Conservation (phyloP, 345 rosid species). For the Euphorbia lathyris region DNA sequence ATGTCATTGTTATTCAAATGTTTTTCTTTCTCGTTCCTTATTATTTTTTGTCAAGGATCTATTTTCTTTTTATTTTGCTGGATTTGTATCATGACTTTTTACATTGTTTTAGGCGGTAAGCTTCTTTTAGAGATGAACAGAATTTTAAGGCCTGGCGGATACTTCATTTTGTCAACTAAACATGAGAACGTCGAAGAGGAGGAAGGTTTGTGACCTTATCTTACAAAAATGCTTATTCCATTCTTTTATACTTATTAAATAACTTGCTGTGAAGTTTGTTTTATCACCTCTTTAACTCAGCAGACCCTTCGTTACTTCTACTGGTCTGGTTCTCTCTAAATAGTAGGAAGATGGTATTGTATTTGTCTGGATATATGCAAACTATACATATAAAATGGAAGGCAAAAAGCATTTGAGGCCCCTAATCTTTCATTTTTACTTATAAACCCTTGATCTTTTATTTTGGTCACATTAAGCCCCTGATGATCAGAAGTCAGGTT, state of each 20-base stretch:
- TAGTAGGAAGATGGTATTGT: too few species aligned
- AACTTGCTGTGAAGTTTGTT: neutral
- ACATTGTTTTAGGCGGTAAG: constrained; percentile 57
- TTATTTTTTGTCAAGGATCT: neutral
- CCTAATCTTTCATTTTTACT: too few species aligned
- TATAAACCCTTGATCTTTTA: too few species aligned
- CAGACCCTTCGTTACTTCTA: neutral
- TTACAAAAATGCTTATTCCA: neutral
- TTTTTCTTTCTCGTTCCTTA: neutral
- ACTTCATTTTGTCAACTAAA: constrained; percentile 78
- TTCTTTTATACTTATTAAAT: neutral
- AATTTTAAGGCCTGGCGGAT: constrained; percentile 79
- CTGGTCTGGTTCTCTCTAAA: neutral
- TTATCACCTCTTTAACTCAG: neutral
- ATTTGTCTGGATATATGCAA: too few species aligned
- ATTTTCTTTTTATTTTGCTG: neutral
- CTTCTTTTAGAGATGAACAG: constrained; percentile 94
- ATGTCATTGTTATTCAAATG: constrained; percentile 3
- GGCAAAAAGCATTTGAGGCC: too few species aligned
- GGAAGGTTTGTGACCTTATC: constrained; percentile 52
- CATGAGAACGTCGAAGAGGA: constrained; percentile 71
- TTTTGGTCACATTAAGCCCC: too few species aligned
- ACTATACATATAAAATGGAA: too few species aligned
- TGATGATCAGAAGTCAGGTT: too few species aligned
- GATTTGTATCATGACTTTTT: constrained; percentile 7